A percentile compares a stretch with the other conserved stretches of the same genome.
Conservation (phyloP, 176 grass and related monocot genomes). For the Thinopyrum elongatum region DNA sequence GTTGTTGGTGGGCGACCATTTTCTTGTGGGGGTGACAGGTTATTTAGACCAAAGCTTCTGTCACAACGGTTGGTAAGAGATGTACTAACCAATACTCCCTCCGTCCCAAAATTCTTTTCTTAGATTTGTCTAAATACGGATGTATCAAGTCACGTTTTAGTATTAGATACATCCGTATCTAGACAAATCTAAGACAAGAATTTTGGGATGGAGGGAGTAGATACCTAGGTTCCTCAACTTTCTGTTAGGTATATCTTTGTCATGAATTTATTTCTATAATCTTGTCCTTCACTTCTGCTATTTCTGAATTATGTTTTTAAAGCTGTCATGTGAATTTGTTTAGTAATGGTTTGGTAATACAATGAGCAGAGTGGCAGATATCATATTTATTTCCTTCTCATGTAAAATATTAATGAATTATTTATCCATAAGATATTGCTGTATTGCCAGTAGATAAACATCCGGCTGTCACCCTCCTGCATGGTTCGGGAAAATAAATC, state of each 20-base stretch:
- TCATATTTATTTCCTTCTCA: not conserved
- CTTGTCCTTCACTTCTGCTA: not conserved
- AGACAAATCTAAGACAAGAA: no score
- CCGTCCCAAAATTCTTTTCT: no score
- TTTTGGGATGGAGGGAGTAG: no score
- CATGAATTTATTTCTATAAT: not conserved
- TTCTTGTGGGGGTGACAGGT: slow-evolving; percentile 72
- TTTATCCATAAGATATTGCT: not conserved
- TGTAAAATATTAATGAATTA: not conserved
- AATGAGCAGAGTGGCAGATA: not conserved
- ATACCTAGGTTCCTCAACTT: not conserved
- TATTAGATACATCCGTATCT: no score
- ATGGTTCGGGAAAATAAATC: no score
- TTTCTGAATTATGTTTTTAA: not conserved
- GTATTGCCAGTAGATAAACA: slow-evolving; percentile 1
- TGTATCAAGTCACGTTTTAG: no score
- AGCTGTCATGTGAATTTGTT: not conserved
- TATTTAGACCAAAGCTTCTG: slow-evolving; percentile 76
- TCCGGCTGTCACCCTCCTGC: not conserved
- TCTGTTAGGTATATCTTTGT: slow-evolving; percentile 15
- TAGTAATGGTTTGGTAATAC: not conserved
- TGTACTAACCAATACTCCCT: slow-evolving; percentile 8
- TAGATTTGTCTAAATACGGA: no score
- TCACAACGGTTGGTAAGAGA: slow-evolving; percentile 82
- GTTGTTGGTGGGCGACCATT: slow-evolving; percentile 89